A percentile compares a stretch with the other conserved stretches of the same genome.
Conservation (phyloP, 495 filamentous ascomycete species). For the Penicillium steckii region DNA sequence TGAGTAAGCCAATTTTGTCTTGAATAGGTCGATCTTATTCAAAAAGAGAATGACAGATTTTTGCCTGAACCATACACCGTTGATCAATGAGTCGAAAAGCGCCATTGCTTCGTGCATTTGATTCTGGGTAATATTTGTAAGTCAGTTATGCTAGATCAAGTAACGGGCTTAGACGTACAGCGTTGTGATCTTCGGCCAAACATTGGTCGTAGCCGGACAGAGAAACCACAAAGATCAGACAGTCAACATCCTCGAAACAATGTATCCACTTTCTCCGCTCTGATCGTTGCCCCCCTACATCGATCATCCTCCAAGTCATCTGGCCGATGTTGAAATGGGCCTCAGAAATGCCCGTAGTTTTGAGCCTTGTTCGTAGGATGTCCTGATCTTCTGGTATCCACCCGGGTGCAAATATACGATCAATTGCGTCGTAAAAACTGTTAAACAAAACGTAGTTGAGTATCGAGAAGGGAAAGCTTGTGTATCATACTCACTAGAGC, state of each 20-base stretch:
- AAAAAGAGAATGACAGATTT: neutral
- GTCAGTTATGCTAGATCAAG: neutral
- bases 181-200: neutral
- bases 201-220: neutral
- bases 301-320: neutral
- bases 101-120: neutral
- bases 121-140: neutral
- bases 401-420: too few species aligned
- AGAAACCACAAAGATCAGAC: neutral
- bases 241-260: neutral
- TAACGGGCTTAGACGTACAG: neutral
- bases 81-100: neutral
- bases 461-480: too few species aligned
- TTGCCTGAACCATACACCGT: neutral
- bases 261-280: neutral
- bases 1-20: neutral
- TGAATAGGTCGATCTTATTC: neutral
- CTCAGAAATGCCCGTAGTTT: too few species aligned
- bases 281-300: neutral
- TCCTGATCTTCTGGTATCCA: too few species aligned
- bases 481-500: too few species aligned
- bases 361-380: too few species aligned
- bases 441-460: too few species aligned
- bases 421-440: too few species aligned
- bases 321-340: too few species aligned